phyloP scores from a whole-genome alignment of 345 rosid species.

The Nasturtium officinale region DNA sequence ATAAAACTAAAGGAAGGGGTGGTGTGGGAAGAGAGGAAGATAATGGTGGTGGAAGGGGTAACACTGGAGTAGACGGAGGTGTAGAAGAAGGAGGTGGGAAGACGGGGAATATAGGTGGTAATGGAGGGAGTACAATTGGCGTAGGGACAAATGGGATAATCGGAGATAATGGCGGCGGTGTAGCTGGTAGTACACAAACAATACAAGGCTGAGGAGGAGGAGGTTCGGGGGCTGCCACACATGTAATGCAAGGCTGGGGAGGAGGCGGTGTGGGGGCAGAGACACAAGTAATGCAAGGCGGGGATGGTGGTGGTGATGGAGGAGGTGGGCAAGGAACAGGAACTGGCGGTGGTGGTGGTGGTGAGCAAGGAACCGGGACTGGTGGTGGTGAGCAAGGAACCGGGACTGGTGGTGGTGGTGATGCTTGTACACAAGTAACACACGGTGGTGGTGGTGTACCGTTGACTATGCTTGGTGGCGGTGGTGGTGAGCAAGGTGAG shows the following conservation, averaged over 20 bases:
- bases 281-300: neutral
- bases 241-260: conserved; percentile 25
- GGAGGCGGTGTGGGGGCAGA: conserved; percentile 7
- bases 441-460: conserved; percentile 29
- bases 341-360: neutral
- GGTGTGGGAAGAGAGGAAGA: conserved; percentile 41
- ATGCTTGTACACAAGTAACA: conserved; percentile 24
- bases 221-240: neutral
- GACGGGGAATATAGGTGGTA: conserved; percentile 18
- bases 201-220: conserved; percentile 35
- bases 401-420: conserved; percentile 19
- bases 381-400: conserved; percentile 28
- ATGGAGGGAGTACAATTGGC: conserved; percentile 30
- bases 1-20: conserved; percentile 28
- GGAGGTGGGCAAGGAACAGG: conserved; percentile 28
- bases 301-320: conserved; percentile 18
- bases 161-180: conserved; percentile 29
- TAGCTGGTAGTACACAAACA: conserved; percentile 27
- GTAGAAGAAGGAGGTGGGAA: conserved; percentile 25
- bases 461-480: conserved; percentile 18
- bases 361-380: conserved; percentile 5
- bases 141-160: conserved; percentile 16
- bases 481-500: neutral
- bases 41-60: conserved; percentile 35
- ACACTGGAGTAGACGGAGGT: conserved; percentile 32